Evolutionary conservation across 192 early-diverging fungal genomes (phyloP), one percentile per base, ranked within the genome.

Genomic region (Podila minutissima): DNA sequence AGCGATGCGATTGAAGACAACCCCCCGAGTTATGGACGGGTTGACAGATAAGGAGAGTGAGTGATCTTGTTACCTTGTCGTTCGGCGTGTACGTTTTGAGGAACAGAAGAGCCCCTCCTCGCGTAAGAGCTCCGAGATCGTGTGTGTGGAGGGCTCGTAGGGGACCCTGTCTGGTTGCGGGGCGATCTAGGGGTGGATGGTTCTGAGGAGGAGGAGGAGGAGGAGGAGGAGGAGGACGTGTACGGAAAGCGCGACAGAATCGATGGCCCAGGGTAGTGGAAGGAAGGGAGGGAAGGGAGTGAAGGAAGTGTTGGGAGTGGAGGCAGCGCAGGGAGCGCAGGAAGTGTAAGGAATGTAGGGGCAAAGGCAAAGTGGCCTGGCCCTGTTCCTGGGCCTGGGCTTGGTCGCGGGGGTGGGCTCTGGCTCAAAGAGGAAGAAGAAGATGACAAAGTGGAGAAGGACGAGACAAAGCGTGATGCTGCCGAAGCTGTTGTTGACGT

Each of bases 171-270:
- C 51, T 55, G 51, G 19, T 3, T 24, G 51, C 9, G 22, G 51
- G 15, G 51, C 20, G 19, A n/a, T 55, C 51, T 10, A 55, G 4
- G 20, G 51, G 51, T 55, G 20, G 38, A 11, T n/a, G n/a, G n/a
- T n/a, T n/a, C n/a, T n/a, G n/a, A n/a, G n/a, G n/a, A n/a, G n/a
- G n/a, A n/a, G n/a, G n/a, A n/a, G n/a, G n/a, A n/a, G n/a, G n/a
- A n/a, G n/a, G n/a, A n/a, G n/a, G 38, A 41, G 38, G 38, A 20
- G 13, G 50, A 55, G 20, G 20, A 57, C 59, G 22, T 17, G 33
- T 59, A 28, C 22, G 67, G 48, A 41, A 53, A 59, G 57, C 24
- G 37, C 7, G 37, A 37, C 59, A 69, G 67, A 50, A n/a, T 60
- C 24, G 41, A 55, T 0, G 62, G 35, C n/a, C 28, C 29, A 35